A percentile compares a stretch with the other conserved stretches of the same genome.
phyloP scores from a whole-genome alignment of 257 asterid genomes.

The Lithospermum erythrorhizon region DNA sequence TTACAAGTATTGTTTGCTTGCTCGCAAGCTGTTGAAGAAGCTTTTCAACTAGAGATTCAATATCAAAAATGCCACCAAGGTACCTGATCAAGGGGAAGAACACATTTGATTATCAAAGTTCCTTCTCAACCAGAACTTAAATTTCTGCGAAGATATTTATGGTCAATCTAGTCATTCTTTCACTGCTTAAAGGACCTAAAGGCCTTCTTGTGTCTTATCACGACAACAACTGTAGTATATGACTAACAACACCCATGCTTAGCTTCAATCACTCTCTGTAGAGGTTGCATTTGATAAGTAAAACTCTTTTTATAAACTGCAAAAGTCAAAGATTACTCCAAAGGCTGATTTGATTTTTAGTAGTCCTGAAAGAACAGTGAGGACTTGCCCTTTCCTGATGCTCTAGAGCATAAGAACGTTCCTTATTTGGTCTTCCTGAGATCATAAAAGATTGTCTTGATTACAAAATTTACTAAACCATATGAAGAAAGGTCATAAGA shows the following conservation, averaged over 20 bases:
- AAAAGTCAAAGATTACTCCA: conserved; percentile 95
- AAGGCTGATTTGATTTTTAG: conserved; percentile 82
- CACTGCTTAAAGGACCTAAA: not conserved
- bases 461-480: not conserved
- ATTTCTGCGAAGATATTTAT: no score
- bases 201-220: not conserved
- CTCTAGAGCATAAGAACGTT: conserved; percentile 91
- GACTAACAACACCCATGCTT: conserved; percentile 54
- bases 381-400: conserved; percentile 94
- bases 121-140: no score
- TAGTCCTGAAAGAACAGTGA: conserved; percentile 87
- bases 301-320: conserved; percentile 77
- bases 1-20: conserved; percentile 83
- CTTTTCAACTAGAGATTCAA: conserved; percentile 95
- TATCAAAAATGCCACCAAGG: conserved; percentile 95
- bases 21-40: conserved; percentile 97
- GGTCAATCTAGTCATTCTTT: no score
- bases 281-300: conserved; percentile 58
- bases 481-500: not conserved
- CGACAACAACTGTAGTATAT: conserved; percentile 1
- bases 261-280: conserved; percentile 64
- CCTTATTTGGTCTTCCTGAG: conserved; percentile 98
- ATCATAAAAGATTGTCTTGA: conserved; percentile 7
- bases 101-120: not conserved
- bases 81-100: conserved; percentile 47